Percentiles rank a stretch among this genome's conserved stretches.
Conservation (phyloP, 768 basidiomycete genomes). For the Suillus luteus region DNA sequence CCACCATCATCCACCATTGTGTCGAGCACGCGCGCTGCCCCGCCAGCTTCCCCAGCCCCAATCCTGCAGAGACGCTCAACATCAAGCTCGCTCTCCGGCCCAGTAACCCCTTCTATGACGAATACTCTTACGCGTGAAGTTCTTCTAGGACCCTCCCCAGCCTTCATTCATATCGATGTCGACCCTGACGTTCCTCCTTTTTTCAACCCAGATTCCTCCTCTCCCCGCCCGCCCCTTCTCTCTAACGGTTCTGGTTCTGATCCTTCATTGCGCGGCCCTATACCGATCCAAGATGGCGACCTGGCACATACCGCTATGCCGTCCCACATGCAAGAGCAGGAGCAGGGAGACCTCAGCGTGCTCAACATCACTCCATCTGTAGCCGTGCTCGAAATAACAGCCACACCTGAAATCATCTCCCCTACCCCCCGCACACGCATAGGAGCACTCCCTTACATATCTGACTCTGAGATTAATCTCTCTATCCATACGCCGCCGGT, state of each 20-base stretch:
- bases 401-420: neutral
- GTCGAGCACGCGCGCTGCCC: constrained; percentile 18
- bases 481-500: constrained; percentile 22
- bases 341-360: constrained; percentile 5
- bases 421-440: constrained; percentile 15
- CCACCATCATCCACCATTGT: constrained; percentile 20
- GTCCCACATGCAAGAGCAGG: neutral
- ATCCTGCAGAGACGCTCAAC: constrained; percentile 15
- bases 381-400: constrained; percentile 13
- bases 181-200: neutral
- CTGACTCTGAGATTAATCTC: constrained; percentile 20
- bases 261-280: constrained; percentile 21
- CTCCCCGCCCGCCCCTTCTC: neutral
- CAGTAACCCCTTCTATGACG: constrained; percentile 20
- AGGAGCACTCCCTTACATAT: constrained; percentile 18
- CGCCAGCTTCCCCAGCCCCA: constrained; percentile 25
- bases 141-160: constrained; percentile 26
- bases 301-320: constrained; percentile 22
- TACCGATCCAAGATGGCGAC: constrained; percentile 29
- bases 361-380: constrained; percentile 15
- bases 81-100: constrained; percentile 20
- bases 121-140: constrained; percentile 15
- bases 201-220: neutral
- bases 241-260: constrained; percentile 9
- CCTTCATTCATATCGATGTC: constrained; percentile 27